Conservation (phyloP, 2,329 filamentous ascomycete genomes). For the Trichoderma brevicompactum region DNA sequence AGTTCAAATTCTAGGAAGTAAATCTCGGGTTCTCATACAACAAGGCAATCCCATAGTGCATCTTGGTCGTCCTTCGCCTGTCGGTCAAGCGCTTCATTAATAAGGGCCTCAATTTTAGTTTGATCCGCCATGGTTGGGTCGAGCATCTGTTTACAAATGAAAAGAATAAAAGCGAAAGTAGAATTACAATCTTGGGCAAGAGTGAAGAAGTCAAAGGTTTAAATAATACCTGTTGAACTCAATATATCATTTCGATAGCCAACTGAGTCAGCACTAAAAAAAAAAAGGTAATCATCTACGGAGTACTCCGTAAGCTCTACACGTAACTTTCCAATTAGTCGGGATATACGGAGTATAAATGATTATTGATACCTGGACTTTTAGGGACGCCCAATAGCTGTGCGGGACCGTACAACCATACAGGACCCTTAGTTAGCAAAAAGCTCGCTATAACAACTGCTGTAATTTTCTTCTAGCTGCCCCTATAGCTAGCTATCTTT, state of each 20-base stretch:
- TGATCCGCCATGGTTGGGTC: neutral
- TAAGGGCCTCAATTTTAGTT: neutral
- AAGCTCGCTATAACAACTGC: too few relatives aligned
- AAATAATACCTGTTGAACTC: neutral
- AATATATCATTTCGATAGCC: neutral
- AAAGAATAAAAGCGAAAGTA: neutral
- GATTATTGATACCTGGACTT: too few relatives aligned
- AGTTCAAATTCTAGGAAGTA: neutral
- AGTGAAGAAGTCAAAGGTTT: too few relatives aligned
- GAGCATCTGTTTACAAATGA: neutral
- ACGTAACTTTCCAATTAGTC: too few relatives aligned
- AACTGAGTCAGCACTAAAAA: neutral
- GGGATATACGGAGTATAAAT: too few relatives aligned
- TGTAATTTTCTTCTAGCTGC: too few relatives aligned
- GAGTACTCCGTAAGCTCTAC: too few relatives aligned
- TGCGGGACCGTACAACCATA: too few relatives aligned
- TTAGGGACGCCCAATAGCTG: too few relatives aligned
- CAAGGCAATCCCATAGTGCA: slow-evolving; percentile 8
- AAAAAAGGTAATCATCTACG: neutral
- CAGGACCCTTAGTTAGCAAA: too few relatives aligned
- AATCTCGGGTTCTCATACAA: neutral
- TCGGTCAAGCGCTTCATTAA: neutral
- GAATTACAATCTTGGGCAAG: too few relatives aligned
- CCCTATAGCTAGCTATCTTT: too few relatives aligned
- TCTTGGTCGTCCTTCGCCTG: neutral